These are phyloP conservation scores for Lodderomyces metapsilosis DNA, from an alignment of 1,139 yeast species.

Conservation along the genomic window DNA sequence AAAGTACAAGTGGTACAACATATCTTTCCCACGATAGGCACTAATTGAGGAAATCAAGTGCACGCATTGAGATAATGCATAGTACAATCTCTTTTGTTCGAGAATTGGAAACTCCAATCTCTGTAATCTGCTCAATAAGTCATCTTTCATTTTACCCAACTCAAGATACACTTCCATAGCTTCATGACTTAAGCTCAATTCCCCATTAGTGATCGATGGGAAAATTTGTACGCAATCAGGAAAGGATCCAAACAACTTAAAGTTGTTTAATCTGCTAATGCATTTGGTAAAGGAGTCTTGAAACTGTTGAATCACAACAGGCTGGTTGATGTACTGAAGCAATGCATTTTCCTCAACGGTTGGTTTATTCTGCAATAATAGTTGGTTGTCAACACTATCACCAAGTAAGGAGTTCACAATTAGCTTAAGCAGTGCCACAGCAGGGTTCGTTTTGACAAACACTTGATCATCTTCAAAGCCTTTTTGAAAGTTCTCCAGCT, in stretches of 20 bases:
- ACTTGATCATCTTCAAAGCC: constrained; percentile 13
- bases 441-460: constrained; percentile 8
- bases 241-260: background rate
- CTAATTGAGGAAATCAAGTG: constrained; percentile 27
- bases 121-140: constrained; percentile 13
- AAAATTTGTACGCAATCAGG: constrained; percentile 15
- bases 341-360: background rate
- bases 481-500: constrained; percentile 9
- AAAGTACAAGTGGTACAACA: constrained; percentile 26
- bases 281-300: background rate
- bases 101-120: constrained; percentile 11
- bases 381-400: background rate
- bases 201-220: constrained; percentile 15
- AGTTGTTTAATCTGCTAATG: background rate
- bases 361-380: background rate
- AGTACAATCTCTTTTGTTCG: constrained; percentile 3
- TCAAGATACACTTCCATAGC: background rate
- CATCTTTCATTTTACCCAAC: constrained; percentile 19
- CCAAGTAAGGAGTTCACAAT: background rate
- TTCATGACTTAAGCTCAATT: background rate
- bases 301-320: background rate
- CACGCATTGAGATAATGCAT: constrained; percentile 17
- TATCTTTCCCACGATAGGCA: constrained; percentile 19
- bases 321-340: background rate
- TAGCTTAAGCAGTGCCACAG: constrained; percentile 5